Conservation (phyloP, 805 yeast species). For the Sungouiella blattae region DNA sequence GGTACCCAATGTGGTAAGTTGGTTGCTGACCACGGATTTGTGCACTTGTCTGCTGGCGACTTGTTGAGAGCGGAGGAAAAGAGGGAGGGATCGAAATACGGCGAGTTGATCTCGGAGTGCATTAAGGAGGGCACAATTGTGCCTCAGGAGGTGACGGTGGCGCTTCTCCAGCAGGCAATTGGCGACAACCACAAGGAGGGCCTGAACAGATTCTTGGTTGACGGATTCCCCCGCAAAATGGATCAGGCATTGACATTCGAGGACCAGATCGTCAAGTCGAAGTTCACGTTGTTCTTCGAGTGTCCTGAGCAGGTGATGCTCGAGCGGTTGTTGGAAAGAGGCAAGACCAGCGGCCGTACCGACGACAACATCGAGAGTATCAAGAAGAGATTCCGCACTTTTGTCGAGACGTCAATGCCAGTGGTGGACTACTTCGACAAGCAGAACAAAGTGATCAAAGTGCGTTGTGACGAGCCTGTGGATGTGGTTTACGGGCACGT, state of each 20-base stretch:
- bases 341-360: conserved; percentile 89
- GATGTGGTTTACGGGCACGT: conserved; percentile 74
- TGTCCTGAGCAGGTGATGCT: conserved; percentile 85
- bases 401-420: conserved; percentile 87
- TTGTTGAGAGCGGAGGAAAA: conserved; percentile 87
- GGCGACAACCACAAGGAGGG: conserved; percentile 47
- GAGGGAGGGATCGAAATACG: conserved; percentile 77
- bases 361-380: conserved; percentile 93
- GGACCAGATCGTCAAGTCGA: conserved; percentile 64
- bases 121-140: conserved; percentile 89
- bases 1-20: conserved; percentile 93
- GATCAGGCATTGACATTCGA: conserved; percentile 97
- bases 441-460: conserved; percentile 70
- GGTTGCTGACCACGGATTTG: conserved; percentile 75
- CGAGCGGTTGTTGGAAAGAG: conserved; percentile 79
- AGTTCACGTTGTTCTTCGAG: conserved; percentile 71
- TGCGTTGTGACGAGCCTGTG: conserved; percentile 76
- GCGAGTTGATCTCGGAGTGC: conserved; percentile 77
- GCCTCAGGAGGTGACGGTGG: conserved; percentile 89
- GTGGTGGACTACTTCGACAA: conserved; percentile 80
- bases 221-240: conserved; percentile 98
- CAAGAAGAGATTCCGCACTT: conserved; percentile 82
- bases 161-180: conserved; percentile 78
- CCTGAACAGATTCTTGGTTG: conserved; percentile 69
- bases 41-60: conserved; percentile 95